A percentile compares a stretch with the other conserved stretches of the same genome.
These are phyloP conservation scores for Raphanus hybrid DNA, from an alignment of 441 rosid species.

Conservation along the genomic window DNA sequence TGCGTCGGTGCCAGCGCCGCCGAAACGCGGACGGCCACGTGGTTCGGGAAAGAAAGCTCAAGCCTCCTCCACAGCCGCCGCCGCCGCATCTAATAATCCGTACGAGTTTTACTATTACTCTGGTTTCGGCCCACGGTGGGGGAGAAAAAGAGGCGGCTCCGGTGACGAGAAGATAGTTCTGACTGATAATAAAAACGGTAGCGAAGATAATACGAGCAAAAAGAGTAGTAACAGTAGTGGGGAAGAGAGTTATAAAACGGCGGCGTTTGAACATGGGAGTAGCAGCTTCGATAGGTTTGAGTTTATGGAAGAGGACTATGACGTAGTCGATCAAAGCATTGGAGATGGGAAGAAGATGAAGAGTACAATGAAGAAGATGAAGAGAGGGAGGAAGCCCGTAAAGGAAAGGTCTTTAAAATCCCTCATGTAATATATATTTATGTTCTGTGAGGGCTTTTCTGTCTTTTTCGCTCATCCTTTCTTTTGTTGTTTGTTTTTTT, in stretches of 20 bases:
- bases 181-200: constrained; percentile 6
- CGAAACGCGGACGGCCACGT: constrained; percentile 59
- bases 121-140: constrained; percentile 85
- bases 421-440: constrained; percentile 56
- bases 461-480: constrained; percentile 13
- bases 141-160: constrained; percentile 59
- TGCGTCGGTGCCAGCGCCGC: constrained; percentile 20
- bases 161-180: constrained; percentile 9
- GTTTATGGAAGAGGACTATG: constrained; percentile 51
- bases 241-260: constrained; percentile 38
- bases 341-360: constrained; percentile 41
- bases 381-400: constrained; percentile 75
- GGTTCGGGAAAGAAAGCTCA: constrained; percentile 46
- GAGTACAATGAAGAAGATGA: constrained; percentile 44
- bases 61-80: constrained; percentile 13
- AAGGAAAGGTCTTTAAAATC: constrained; percentile 90
- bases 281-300: constrained; percentile 46
- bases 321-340: constrained; percentile 37
- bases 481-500: background rate
- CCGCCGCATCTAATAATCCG: constrained; percentile 51
- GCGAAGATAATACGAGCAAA: background rate
- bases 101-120: constrained; percentile 85
- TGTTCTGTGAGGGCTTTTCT: constrained; percentile 28
- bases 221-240: constrained; percentile 6
- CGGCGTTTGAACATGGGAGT: constrained; percentile 25